Evolutionary conservation across 495 filamentous ascomycete species (phyloP), one percentile per base, ranked within the genome.

Genomic region (Schizothecium vesticola): DNA sequence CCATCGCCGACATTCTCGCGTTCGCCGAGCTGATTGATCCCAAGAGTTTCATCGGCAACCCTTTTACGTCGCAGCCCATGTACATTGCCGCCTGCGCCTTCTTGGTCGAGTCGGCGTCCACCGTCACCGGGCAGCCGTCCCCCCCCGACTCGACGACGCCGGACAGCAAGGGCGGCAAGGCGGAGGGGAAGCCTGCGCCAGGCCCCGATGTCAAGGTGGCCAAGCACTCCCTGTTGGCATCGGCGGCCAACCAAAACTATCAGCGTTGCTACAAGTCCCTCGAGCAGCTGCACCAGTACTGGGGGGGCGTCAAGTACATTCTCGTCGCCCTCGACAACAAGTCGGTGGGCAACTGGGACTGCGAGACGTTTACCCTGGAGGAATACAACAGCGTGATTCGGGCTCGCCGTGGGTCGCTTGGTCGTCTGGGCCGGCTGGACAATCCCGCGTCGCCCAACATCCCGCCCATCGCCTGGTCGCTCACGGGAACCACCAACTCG

Each of bases 61-160:
- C 92, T 1, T 96, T 96, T 66, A 96, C 90, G 2, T 92, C 89
- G 29, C 92, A 96, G 77, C 92, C 92, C 12, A 93, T 96, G 73
- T 96, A 94, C 73, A 93, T 96, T 71, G 92, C 91, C 3, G 92
- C 91, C 8, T 94, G 91, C 73, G 91, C 91, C 6, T 96, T 96
- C 70, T 79, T 96, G 19, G 90, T 92, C 83, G 92, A 96, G 72
- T 90, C 90, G 19, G 87, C 80, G n/a, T 83, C 88, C 60, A 87
- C 81, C 56, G 36, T 51, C 36, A 77, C 81, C 9, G 87, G 87
- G 19, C 81, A 86, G 23, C 83, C 86, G 1, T 76, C 85, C 11
- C 89, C 88, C 7, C 80, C 85, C 65, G 82, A 82, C 43, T 60
- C 70, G n/a, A 83, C 81, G 7, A 84, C 79, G 1, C 70, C 75